These are phyloP conservation scores for Monosporascus sp. DNA, from an alignment of 2,329 filamentous ascomycete species.

Conservation along the genomic window DNA sequence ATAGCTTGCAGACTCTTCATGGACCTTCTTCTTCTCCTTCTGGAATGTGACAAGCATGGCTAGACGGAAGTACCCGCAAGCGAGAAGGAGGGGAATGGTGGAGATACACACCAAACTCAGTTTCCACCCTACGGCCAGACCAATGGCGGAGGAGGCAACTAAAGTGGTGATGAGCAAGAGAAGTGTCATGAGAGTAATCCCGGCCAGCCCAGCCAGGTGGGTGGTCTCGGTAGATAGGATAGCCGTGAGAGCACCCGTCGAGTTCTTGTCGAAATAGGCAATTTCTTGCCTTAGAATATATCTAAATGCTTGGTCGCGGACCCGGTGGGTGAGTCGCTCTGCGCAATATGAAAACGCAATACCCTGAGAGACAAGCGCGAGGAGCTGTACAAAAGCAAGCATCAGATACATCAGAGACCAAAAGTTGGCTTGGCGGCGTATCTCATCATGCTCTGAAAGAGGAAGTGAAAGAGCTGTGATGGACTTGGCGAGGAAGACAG, in stretches of 20 bases:
- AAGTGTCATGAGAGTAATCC: constrained; percentile 81
- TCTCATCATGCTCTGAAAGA: constrained; percentile 46
- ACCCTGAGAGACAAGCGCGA: constrained; percentile 66
- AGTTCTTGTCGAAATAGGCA: constrained; percentile 85
- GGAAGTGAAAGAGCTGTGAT: constrained; percentile 25
- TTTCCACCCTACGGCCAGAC: constrained; percentile 81
- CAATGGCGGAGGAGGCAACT: constrained; percentile 64
- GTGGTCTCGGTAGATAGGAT: constrained; percentile 89
- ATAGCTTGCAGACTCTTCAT: constrained; percentile 76
- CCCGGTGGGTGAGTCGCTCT: constrained; percentile 78
- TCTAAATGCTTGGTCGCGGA: constrained; percentile 77
- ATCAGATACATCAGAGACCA: constrained; percentile 89
- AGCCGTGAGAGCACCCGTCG: constrained; percentile 79
- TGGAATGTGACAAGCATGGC: constrained; percentile 78
- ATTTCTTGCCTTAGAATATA: constrained; percentile 91
- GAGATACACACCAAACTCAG: constrained; percentile 77
- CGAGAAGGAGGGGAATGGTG: constrained; percentile 71
- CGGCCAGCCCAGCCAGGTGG: constrained; percentile 83
- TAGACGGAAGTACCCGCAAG: constrained; percentile 83
- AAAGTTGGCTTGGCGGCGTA: constrained; percentile 64
- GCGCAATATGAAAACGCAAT: constrained; percentile 77
- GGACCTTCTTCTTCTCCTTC: constrained; percentile 71
- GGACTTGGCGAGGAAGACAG: constrained; percentile 79
- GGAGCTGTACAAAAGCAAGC: constrained; percentile 68
- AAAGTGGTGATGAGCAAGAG: constrained; percentile 77